Evolutionary conservation across 1,284 basidiomycete genomes (phyloP).

Genomic region (Microbotryum silenes-acaulis): DNA sequence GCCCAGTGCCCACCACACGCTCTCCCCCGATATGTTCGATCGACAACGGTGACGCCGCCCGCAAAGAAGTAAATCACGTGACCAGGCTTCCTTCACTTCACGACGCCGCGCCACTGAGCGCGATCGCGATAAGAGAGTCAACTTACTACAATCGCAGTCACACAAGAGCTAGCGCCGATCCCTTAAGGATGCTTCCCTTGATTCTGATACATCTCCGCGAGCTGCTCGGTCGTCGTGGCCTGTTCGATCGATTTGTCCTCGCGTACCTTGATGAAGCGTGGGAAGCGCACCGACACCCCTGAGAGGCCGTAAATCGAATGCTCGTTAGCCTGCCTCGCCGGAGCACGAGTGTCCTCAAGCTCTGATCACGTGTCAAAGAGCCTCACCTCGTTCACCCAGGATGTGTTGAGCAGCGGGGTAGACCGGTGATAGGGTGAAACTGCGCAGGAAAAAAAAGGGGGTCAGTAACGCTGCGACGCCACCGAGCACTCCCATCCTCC

Average conservation of each 20-base stretch:
- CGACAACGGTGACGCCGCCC: too few relatives aligned
- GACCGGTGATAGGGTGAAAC: conserved; percentile 79
- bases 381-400: conserved; percentile 57
- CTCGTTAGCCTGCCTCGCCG: too few relatives aligned
- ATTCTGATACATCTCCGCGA: conserved; percentile 25
- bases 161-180: not conserved
- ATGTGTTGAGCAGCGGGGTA: conserved; percentile 70
- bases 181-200: conserved; percentile 9
- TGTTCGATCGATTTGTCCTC: conserved; percentile 35
- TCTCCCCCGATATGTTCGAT: too few relatives aligned
- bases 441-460: conserved; percentile 37
- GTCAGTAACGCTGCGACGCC: not conserved
- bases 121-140: too few relatives aligned
- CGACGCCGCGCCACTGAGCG: too few relatives aligned
- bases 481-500: conserved; percentile 34
- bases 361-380: too few relatives aligned
- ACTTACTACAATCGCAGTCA: too few relatives aligned
- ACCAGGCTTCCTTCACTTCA: too few relatives aligned
- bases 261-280: conserved; percentile 39
- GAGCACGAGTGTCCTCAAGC: too few relatives aligned
- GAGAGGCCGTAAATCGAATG: too few relatives aligned
- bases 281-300: conserved; percentile 40
- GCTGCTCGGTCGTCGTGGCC: conserved; percentile 30
- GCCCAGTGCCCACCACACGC: too few relatives aligned
- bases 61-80: too few relatives aligned